Conservation (phyloP, 1,139 yeast genomes). For the Zhuliangozyma parablackwelliae region DNA sequence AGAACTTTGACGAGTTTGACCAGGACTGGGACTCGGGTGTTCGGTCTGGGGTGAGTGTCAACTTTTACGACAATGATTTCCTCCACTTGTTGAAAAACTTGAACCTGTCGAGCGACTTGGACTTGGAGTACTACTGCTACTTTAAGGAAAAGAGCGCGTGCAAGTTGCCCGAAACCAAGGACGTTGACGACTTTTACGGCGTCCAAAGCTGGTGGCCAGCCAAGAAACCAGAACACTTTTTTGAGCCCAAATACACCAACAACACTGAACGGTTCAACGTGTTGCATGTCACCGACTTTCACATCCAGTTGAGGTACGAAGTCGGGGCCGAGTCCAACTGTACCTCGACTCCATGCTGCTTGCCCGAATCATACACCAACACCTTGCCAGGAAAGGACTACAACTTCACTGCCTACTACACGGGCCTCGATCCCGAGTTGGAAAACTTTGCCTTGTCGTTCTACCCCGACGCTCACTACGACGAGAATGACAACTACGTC, state of each 20-base stretch:
- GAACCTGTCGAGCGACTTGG: constrained; percentile 34
- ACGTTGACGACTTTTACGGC: constrained; percentile 22
- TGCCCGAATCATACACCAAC: constrained; percentile 31
- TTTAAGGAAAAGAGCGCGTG: constrained; percentile 22
- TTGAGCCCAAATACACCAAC: constrained; percentile 22
- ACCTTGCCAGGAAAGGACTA: constrained; percentile 24
- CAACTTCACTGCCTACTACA: constrained; percentile 29
- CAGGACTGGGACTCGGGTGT: constrained; percentile 21
- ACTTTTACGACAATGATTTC: constrained; percentile 39
- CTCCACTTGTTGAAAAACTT: constrained; percentile 32
- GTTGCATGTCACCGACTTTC: constrained; percentile 65
- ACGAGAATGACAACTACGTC: constrained; percentile 27
- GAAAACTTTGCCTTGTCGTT: constrained; percentile 22
- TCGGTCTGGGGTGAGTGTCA: constrained; percentile 19
- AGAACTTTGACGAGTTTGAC: constrained; percentile 14
- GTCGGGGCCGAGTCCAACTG: constrained; percentile 63
- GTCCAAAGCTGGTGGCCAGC: constrained; percentile 30
- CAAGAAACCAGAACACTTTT: constrained; percentile 20
- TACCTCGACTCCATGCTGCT: constrained; percentile 47
- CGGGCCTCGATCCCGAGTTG: constrained; percentile 15
- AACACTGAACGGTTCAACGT: constrained; percentile 45
- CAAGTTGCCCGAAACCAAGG: constrained; percentile 25
- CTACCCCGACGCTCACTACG: constrained; percentile 23
- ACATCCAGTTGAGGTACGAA: constrained; percentile 52
- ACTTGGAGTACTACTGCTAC: constrained; percentile 32